Conservation (phyloP, 192 early-diverging fungal species). For the Umbelopsis vinacea region DNA sequence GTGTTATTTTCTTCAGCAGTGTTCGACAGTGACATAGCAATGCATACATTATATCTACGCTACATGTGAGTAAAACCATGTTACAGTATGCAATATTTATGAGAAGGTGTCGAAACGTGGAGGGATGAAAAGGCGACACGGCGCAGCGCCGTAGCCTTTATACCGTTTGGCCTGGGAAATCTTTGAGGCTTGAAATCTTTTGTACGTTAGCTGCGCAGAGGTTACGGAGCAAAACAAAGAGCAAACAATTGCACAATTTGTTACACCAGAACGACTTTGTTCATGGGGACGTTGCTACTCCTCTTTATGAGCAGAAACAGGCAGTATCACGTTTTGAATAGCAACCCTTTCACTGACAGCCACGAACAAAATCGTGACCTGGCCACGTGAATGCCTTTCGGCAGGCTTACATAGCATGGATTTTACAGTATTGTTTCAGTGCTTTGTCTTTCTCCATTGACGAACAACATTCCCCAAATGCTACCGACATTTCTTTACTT, state of each 20-base stretch:
- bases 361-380: slow-evolving; percentile 9
- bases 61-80: too few relatives aligned
- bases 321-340: not conserved
- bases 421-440: not conserved
- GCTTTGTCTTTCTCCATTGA: not conserved
- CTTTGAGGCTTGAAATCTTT: not conserved
- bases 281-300: too few relatives aligned
- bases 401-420: not conserved
- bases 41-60: too few relatives aligned
- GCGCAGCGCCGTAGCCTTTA: not conserved
- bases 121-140: not conserved
- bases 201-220: not conserved
- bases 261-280: not conserved
- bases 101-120: not conserved
- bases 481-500: slow-evolving; percentile 33
- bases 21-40: too few relatives aligned
- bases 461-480: slow-evolving; percentile 4
- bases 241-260: not conserved
- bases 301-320: not conserved
- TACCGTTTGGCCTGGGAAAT: not conserved
- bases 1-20: not conserved
- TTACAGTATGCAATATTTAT: too few relatives aligned
- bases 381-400: slow-evolving; percentile 13
- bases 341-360: slow-evolving; percentile 6
- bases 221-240: not conserved